Base-by-base conservation (phyloP, 345 rosid genomes). In the Combretum micranthum region DNA sequence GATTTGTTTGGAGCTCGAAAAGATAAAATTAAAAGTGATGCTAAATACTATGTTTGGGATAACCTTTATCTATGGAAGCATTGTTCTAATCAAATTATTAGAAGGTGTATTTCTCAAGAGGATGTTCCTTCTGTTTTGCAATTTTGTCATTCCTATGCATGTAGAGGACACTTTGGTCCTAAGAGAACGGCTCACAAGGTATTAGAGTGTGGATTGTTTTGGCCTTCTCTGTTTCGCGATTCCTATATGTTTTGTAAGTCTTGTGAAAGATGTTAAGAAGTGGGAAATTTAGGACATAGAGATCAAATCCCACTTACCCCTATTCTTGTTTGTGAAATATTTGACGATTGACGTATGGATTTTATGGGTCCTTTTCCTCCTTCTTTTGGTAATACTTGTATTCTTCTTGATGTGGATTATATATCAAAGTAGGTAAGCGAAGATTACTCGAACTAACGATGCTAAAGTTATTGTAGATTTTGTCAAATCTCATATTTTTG, bases 201-300 rank as follows among this genome's bases (percentile, higher is more conserved):
- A 6, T 25, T 53, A 3, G 52, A 62, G 37, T 19, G 2, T 7
- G 15, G 54, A 2, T 51, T 51, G 12, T 48, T n/a, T 20, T 51
- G 25, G 54, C 25, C 39, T 2, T 21, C 52, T 3, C 4, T 53
- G 5, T 37, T 46, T 15, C 14, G 47, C 17, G 53, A 47, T 54
- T 3, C 23, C 12, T 19, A 8, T 15, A 16, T 12, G 1, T 43
- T 43, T 45, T 50, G n/a, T n/a, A 12, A 1, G 0, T 13, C 12
- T 2, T 62, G 39, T 62, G 45, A 52, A n/a, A 42, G 23, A 15
- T 53, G 60, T 15, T 47, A 63, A 63, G n/a, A 47, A 18, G 26
- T 26, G 0, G 32, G 47, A 1, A 26, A n/a, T 7, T 46, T 53
- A 2, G 17, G 26, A 3, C 12, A 15, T 2, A 13, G 20, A 21